These are phyloP conservation scores for Hyphopichia homilentoma DNA, from an alignment of 805 yeast species.

Conservation along the genomic window DNA sequence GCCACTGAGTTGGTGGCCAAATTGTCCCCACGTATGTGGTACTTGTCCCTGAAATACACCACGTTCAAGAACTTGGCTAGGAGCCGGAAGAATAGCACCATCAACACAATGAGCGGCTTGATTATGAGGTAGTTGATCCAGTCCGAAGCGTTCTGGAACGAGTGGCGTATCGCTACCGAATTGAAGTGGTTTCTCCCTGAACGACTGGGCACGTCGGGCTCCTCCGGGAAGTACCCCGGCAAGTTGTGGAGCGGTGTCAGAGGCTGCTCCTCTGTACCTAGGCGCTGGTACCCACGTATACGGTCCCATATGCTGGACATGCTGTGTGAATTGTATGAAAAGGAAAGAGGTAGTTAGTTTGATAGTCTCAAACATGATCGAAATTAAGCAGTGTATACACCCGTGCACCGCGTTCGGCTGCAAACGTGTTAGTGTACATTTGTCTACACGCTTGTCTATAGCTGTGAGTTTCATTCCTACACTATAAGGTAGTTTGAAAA, in stretches of 20 bases:
- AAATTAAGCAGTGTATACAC: too few relatives aligned
- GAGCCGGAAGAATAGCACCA: conserved; percentile 19
- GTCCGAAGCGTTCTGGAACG: neutral
- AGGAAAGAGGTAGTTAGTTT: too few relatives aligned
- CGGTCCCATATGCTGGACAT: too few relatives aligned
- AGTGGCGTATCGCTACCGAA: neutral
- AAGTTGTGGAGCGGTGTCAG: neutral
- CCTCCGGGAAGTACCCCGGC: conserved; percentile 2
- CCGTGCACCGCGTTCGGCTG: too few relatives aligned
- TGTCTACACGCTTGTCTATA: neutral
- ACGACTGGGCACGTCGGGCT: neutral
- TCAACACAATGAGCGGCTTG: conserved; percentile 22
- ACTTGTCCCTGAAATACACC: conserved; percentile 21
- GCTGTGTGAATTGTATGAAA: too few relatives aligned
- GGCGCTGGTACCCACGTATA: neutral
- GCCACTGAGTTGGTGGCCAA: conserved; percentile 10
- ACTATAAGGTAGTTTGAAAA: too few relatives aligned
- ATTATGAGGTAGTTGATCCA: conserved; percentile 12
- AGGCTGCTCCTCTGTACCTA: neutral
- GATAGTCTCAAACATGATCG: too few relatives aligned
- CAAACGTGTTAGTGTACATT: too few relatives aligned
- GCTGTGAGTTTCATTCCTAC: too few relatives aligned
- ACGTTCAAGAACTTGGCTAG: conserved; percentile 19
- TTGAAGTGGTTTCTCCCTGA: conserved; percentile 1
- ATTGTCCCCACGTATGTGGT: neutral